Percentiles rank a stretch among this genome's conserved stretches.
Conservation (phyloP, 768 basidiomycete genomes). For the Leccinum imitatum region DNA sequence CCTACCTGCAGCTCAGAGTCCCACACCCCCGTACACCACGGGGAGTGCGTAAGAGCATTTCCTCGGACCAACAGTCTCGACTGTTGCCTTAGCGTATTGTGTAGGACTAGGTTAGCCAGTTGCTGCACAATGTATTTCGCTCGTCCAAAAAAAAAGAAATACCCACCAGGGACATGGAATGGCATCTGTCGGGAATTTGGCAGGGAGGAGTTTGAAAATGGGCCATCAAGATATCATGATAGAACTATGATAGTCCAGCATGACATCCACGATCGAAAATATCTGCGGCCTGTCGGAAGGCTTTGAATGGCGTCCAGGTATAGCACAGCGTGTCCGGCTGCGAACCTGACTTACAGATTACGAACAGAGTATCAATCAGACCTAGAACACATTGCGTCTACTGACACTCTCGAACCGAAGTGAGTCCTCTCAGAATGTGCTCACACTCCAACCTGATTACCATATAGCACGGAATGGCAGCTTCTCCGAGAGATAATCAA, state of each 20-base stretch:
- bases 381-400: conserved; percentile 61
- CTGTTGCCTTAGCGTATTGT: too few species aligned
- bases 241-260: conserved; percentile 8
- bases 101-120: too few species aligned
- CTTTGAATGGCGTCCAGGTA: conserved; percentile 58
- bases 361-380: conserved; percentile 54
- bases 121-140: too few species aligned
- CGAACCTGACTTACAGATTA: conserved; percentile 8
- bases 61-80: too few species aligned
- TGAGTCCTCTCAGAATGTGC: conserved; percentile 1
- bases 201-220: neutral
- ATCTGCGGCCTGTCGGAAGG: conserved; percentile 16
- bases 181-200: too few species aligned
- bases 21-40: too few species aligned
- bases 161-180: too few species aligned
- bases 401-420: conserved; percentile 62
- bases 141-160: too few species aligned
- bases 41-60: too few species aligned
- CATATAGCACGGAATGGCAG: conserved; percentile 64
- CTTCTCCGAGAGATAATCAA: conserved; percentile 71
- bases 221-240: neutral
- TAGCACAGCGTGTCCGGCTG: conserved; percentile 2
- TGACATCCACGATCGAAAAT: conserved; percentile 19
- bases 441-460: conserved; percentile 13
- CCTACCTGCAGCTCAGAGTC: too few species aligned